Evolutionary conservation across 108 stramenopile genomes (phyloP).

Genomic region (Skeletonema costatum): DNA sequence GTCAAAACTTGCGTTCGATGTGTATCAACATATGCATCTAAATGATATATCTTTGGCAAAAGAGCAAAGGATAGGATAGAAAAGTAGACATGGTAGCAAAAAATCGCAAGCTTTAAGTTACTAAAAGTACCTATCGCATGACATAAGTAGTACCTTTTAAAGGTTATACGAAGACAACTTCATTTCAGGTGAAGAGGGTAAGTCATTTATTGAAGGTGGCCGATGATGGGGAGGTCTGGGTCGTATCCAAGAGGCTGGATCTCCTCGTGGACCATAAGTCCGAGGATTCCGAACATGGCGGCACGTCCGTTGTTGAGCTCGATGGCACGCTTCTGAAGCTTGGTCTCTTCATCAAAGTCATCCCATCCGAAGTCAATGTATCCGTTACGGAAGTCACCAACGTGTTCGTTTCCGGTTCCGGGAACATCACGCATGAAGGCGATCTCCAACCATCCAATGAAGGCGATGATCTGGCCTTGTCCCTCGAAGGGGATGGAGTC

Average conservation of each 20-base stretch:
- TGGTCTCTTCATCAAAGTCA: slow-evolving; percentile 65
- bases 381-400: slow-evolving; percentile 84
- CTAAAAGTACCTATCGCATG: not conserved
- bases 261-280: slow-evolving; percentile 74
- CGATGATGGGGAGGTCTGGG: slow-evolving; percentile 58
- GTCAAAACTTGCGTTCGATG: no score
- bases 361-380: slow-evolving; percentile 80
- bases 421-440: slow-evolving; percentile 1
- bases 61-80: no score
- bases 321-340: slow-evolving; percentile 81
- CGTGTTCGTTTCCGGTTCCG: slow-evolving; percentile 49
- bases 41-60: no score
- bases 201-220: slow-evolving; percentile 46
- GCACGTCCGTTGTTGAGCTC: slow-evolving; percentile 92
- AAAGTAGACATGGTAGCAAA: not conserved
- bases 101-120: not conserved
- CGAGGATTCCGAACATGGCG: slow-evolving; percentile 73
- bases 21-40: no score
- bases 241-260: slow-evolving; percentile 56
- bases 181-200: not conserved
- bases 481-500: no score
- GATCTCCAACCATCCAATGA: no score
- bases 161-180: not conserved
- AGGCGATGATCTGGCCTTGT: no score
- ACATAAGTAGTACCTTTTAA: not conserved